Base-by-base conservation (phyloP, 345 rosid species). In the Lumnitzera littorea region DNA sequence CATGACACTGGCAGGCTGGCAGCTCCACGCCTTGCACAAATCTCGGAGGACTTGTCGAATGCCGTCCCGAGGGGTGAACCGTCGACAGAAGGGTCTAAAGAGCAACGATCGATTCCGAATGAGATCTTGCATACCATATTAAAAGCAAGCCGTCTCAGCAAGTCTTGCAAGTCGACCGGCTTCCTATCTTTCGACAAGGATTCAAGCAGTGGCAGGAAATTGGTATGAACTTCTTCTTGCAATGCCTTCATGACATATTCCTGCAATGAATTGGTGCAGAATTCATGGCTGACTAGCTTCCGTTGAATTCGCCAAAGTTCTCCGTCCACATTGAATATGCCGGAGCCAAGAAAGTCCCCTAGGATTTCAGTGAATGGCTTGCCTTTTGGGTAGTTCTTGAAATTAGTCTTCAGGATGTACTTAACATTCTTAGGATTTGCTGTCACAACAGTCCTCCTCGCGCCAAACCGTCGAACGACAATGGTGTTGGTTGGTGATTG, bases 371-470 rank as follows among this genome's bases (percentile, higher is more conserved):
- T 91, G 61, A 91, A 91, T 53, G 94, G 94, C 78, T 80, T 80
- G 51, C 96, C 97, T 62, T 88, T 91, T 1, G 97, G 97, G 74
- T 73, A 91, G 79, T 91, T 91, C 55, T 62, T 76, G 73, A 91
- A 91, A 81, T 88, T 91, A 41, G 91, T 85, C 62, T 77, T 84
- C 60, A 91, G 96, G 29, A 91, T 74, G 65, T 91, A 78, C 80
- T 84, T 84, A 0, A 91, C 97, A 69, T 91, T 91, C 24, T 70
- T 63, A 0, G 86, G 86, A 65, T 88, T 88, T 13, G 91, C 96
- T 2, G 96, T 91, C 49, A 91, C 85, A 43, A 87, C 51, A 15
- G 96, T 88, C 61, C 84, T 60, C 17, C 74, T 70, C 10, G 86
- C 86, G 12, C 89, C 96, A 0, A 84, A 73, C 43, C 94, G 82